phyloP scores from a whole-genome alignment of 352 stramenopile species.

The Phytopythium chamaehyphon region DNA sequence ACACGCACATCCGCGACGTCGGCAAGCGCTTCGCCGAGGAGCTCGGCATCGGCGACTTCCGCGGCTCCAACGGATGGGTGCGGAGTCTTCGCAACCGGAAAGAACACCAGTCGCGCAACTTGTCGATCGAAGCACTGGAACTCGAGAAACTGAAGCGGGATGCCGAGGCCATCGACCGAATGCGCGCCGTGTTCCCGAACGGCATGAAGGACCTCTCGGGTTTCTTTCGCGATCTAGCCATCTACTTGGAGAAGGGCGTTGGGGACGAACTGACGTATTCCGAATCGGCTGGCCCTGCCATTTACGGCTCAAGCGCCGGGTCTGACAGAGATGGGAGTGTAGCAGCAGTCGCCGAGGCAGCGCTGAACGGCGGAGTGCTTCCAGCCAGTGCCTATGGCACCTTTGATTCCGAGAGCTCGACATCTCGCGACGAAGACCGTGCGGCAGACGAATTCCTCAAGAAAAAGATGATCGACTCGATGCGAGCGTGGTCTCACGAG shows the following conservation, averaged over 20 bases:
- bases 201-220: constrained; percentile 67
- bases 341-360: not conserved
- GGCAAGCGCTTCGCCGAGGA: constrained; percentile 70
- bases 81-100: constrained; percentile 77
- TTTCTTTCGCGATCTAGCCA: constrained; percentile 76
- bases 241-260: constrained; percentile 61
- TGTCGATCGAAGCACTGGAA: constrained; percentile 52
- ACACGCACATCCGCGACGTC: constrained; percentile 74
- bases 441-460: constrained; percentile 57
- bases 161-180: constrained; percentile 67
- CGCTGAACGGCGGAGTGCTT: constrained; percentile 12
- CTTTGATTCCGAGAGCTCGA: constrained; percentile 13
- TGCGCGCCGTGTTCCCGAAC: constrained; percentile 61
- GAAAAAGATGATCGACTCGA: constrained; percentile 74
- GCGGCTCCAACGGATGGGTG: constrained; percentile 77
- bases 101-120: constrained; percentile 49
- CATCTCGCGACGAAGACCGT: constrained; percentile 27
- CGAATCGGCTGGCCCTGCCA: constrained; percentile 3
- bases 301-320: not conserved
- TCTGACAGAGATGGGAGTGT: not conserved
- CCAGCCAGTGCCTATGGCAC: constrained; percentile 19
- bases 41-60: constrained; percentile 70
- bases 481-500: constrained; percentile 69
- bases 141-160: constrained; percentile 65
- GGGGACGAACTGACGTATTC: constrained; percentile 17